These are phyloP conservation scores for Penicillium pulvis DNA, from an alignment of 495 filamentous ascomycete genomes.

Conservation along the genomic window DNA sequence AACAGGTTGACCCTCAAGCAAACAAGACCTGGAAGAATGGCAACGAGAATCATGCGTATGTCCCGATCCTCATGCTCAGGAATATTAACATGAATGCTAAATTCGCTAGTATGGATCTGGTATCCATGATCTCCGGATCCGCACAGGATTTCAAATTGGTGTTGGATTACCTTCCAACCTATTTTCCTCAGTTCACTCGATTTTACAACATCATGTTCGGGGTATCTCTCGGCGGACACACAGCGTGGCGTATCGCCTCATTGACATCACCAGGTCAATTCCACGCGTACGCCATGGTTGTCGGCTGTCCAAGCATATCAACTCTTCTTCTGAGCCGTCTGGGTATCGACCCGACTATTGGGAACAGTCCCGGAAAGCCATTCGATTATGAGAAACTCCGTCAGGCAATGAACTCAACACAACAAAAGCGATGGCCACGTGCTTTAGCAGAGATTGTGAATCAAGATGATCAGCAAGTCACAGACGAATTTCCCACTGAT, in stretches of 20 bases:
- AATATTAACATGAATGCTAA: not conserved
- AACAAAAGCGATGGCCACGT: constrained; percentile 2
- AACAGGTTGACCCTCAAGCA: constrained; percentile 5
- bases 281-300: constrained; percentile 2
- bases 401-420: not conserved
- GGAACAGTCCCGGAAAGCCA: not conserved
- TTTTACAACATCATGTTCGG: constrained; percentile 9
- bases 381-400: constrained; percentile 4
- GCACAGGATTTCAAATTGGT: constrained; percentile 12
- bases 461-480: constrained; percentile 3
- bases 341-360: not conserved
- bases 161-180: constrained; percentile 6
- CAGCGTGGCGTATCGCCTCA: constrained; percentile 9
- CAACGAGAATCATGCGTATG: constrained; percentile 12
- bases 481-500: constrained; percentile 4
- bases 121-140: constrained; percentile 8
- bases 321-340: constrained; percentile 3
- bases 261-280: constrained; percentile 4
- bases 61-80: not conserved
- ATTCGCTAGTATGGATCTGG: constrained; percentile 4
- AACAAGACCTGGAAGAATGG: constrained; percentile 8
- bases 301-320: constrained; percentile 5
- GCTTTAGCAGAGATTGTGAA: constrained; percentile 3
- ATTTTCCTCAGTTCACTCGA: constrained; percentile 5
- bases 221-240: constrained; percentile 6